Base-by-base conservation (phyloP, 768 basidiomycete species). In the Neoboletus magnificus region DNA sequence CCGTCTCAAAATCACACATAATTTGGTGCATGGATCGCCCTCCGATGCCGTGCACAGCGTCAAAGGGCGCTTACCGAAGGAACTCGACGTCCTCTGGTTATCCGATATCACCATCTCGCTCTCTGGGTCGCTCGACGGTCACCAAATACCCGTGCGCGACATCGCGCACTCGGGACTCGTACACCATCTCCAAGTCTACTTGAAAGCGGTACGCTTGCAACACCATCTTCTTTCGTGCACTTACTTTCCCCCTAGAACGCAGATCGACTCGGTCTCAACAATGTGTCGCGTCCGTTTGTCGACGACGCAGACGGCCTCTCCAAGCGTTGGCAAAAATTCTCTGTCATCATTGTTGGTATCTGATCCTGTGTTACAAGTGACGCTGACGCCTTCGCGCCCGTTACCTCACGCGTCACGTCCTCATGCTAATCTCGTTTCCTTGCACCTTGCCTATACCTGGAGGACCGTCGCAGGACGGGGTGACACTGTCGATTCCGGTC, bases 21-120 rank as follows among this genome's bases (percentile, higher is more conserved):
- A 73, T 54, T 62, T 84, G 18, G 71, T 60, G 61, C 71, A 60
- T 29, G 71, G 59, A 47, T 69, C 37, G 41, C 65, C 70, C 0
- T 70, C 79, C 8, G 66, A 71, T 12, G 45, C 50, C 0, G 52
- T 70, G 16, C 58, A 65, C 59, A 64, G 40, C 53, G 55, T 76
- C 48, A 78, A 71, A 46, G 67, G 64, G 48, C 77, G 61, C 62
- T 36, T 71, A 0, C 72, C 74, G 20, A 68, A 63, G 39, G 64
- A 71, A 41, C 63, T 85, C 29, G 82, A 85, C 64, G 74, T 86
- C 23, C 62, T 80, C 36, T 71, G 80, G 45, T 67, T 76, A 36
- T 78, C 83, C 8, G 75, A 78, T 64, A 60, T 89, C 39, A 60
- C 74, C 30, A 63, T 91, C 55, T 72, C 80, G 13, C 63, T 90